phyloP scores from a whole-genome alignment of 164 flowering plant species.

The Magnolia kwangsiensis region DNA sequence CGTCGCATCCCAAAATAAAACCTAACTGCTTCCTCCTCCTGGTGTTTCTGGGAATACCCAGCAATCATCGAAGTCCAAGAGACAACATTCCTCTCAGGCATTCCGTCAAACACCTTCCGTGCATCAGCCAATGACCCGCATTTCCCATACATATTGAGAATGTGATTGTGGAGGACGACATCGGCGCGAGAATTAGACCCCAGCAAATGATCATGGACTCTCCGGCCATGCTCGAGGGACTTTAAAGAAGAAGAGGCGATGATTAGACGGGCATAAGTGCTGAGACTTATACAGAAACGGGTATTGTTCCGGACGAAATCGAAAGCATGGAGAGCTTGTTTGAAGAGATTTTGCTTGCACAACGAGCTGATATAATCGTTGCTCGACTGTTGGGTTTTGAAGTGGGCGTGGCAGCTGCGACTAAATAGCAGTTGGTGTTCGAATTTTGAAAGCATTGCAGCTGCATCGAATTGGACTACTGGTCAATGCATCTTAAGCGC shows the following conservation, averaged over 20 bases:
- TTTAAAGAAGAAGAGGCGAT: conserved; percentile 49
- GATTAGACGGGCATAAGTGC: conserved; percentile 46
- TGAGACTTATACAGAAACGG: conserved; percentile 22
- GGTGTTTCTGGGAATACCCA: conserved; percentile 51
- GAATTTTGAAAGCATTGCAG: conserved; percentile 10
- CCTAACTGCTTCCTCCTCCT: conserved; percentile 37
- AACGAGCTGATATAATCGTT: conserved; percentile 47
- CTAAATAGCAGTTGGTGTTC: conserved; percentile 18
- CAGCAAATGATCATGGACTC: conserved; percentile 42
- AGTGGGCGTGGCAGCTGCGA: conserved; percentile 6
- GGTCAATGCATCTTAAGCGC: no score
- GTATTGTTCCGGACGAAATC: conserved; percentile 32
- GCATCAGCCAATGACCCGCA: conserved; percentile 58
- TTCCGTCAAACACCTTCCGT: conserved; percentile 45
- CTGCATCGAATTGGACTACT: no score
- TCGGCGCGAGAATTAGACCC: conserved; percentile 34
- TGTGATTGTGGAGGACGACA: conserved; percentile 47
- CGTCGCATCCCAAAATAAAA: conserved; percentile 43
- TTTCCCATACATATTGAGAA: conserved; percentile 70
- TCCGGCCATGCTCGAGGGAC: conserved; percentile 40
- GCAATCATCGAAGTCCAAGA: conserved; percentile 73
- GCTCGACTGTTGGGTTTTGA: conserved; percentile 37
- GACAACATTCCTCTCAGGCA: conserved; percentile 51
- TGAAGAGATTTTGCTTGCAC: conserved; percentile 45
- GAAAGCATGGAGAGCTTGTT: conserved; percentile 56